Evolutionary conservation across 257 asterid species (phyloP).

Genomic region (Solanum verrucosum): DNA sequence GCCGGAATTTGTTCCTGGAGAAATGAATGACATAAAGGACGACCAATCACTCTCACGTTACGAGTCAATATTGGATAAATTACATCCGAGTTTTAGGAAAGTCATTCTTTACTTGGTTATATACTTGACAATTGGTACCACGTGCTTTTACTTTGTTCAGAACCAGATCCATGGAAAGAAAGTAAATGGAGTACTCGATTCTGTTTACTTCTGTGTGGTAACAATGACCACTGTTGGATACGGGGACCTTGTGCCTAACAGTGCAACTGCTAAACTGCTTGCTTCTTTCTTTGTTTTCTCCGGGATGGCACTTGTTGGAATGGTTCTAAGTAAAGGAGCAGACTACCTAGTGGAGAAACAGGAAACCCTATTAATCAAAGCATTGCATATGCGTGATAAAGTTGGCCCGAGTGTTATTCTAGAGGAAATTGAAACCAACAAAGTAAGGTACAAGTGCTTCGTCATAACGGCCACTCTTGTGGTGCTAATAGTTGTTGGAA

Average conservation of each 20-base stretch:
- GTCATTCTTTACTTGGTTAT: constrained; percentile 35
- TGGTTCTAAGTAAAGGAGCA: constrained; percentile 65
- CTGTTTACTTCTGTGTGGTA: constrained; percentile 84
- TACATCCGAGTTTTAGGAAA: constrained; percentile 46
- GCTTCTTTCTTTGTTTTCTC: constrained; percentile 88
- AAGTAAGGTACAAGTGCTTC: constrained; percentile 47
- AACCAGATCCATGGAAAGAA: constrained; percentile 56
- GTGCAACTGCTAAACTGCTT: constrained; percentile 54
- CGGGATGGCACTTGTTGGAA: constrained; percentile 70
- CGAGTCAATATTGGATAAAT: constrained; percentile 25
- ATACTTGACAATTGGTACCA: constrained; percentile 49
- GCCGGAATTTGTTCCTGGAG: constrained; percentile 40
- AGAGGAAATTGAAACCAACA: constrained; percentile 53
- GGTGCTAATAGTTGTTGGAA: constrained; percentile 45
- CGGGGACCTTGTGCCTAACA: constrained; percentile 84
- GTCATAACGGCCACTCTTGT: constrained; percentile 22
- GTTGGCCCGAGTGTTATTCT: constrained; percentile 30
- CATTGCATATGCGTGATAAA: constrained; percentile 41
- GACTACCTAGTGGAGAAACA: constrained; percentile 82
- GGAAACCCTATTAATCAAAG: constrained; percentile 51
- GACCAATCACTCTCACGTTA: constrained; percentile 9
- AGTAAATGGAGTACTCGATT: constrained; percentile 58
- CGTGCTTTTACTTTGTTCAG: constrained; percentile 54
- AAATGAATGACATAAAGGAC: constrained; percentile 19
- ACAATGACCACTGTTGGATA: constrained; percentile 98